These are phyloP conservation scores for Scheffersomyces quercinus DNA, from an alignment of 1,139 yeast genomes.

Conservation along the genomic window DNA sequence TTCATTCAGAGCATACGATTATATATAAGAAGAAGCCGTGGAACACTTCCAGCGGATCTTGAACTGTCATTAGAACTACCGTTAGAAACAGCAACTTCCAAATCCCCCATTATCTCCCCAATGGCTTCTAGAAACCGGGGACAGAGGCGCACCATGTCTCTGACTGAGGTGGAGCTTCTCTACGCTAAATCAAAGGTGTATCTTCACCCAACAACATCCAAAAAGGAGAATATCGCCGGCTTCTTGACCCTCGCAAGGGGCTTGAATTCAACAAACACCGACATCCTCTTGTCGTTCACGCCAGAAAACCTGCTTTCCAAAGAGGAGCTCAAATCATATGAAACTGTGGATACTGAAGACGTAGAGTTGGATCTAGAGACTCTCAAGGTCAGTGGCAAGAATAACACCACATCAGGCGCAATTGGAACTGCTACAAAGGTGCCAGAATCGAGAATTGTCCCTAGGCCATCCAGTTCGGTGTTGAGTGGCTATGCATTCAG, in stretches of 20 bases:
- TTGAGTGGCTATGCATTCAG: slow-evolving; percentile 67
- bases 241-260: slow-evolving; percentile 64
- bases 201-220: slow-evolving; percentile 75
- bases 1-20: no score
- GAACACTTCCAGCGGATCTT: no score
- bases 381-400: slow-evolving; percentile 10
- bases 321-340: slow-evolving; percentile 51
- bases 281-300: slow-evolving; percentile 69
- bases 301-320: slow-evolving; percentile 60
- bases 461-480: slow-evolving; percentile 53
- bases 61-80: no score
- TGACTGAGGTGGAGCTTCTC: slow-evolving; percentile 41
- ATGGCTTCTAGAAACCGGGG: no score
- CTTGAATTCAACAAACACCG: slow-evolving; percentile 53
- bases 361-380: slow-evolving; percentile 19
- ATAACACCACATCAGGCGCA: slow-evolving; percentile 9
- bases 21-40: no score
- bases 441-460: slow-evolving; percentile 31
- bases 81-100: no score
- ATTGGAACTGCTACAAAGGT: slow-evolving; percentile 16
- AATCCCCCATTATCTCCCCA: no score
- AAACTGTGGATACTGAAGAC: slow-evolving; percentile 53
- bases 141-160: slow-evolving; percentile 1
- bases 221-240: slow-evolving; percentile 79
- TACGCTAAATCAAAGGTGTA: slow-evolving; percentile 71